phyloP scores from a whole-genome alignment of 352 stramenopile species.

The Globisporangium middletonii region DNA sequence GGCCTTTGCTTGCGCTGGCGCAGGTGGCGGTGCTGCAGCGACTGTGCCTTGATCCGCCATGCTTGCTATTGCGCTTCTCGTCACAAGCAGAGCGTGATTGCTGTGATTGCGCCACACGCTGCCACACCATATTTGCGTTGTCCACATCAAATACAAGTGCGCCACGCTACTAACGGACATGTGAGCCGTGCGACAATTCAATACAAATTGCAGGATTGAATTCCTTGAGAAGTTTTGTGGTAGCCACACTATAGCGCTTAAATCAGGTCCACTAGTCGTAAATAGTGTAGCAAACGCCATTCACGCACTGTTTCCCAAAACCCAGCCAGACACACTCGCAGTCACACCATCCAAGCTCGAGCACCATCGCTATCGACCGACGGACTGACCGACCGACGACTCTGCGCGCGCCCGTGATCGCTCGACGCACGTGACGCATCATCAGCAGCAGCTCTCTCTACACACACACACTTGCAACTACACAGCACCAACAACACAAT shows the following conservation, averaged over 20 bases:
- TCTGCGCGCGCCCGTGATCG: too few relatives aligned
- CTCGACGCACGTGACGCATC: neutral
- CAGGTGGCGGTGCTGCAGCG: neutral
- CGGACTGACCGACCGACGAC: too few relatives aligned
- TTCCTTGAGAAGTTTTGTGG: too few relatives aligned
- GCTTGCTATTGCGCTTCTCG: neutral
- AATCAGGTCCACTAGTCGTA: too few relatives aligned
- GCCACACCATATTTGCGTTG: neutral
- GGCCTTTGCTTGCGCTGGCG: neutral
- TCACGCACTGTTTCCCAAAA: too few relatives aligned
- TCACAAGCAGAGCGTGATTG: too few relatives aligned
- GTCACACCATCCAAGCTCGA: neutral
- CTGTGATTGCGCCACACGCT: neutral
- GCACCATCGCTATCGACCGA: too few relatives aligned
- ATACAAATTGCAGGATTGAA: too few relatives aligned
- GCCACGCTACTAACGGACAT: too few relatives aligned
- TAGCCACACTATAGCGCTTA: too few relatives aligned
- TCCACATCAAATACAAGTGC: neutral
- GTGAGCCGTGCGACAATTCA: too few relatives aligned
- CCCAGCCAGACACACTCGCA: neutral
- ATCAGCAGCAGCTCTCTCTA: neutral
- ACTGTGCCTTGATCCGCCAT: constrained; percentile 1
- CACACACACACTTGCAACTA: neutral
- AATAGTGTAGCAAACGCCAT: too few relatives aligned
- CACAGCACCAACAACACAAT: constrained; percentile 15